Base-by-base conservation (phyloP, 2,329 filamentous ascomycete genomes). In the Rhynchosporium graminicola region DNA sequence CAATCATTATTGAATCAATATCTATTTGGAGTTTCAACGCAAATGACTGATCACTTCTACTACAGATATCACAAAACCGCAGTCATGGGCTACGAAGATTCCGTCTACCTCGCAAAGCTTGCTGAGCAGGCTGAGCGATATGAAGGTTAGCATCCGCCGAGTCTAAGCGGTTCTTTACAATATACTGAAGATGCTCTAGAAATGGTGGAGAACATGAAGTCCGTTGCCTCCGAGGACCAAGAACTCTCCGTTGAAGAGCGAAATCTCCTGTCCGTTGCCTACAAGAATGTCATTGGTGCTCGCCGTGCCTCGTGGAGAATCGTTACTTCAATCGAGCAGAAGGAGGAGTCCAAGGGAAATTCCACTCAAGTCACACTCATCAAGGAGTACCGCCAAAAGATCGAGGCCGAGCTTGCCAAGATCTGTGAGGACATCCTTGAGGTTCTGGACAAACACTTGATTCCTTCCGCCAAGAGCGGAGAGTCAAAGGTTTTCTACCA, bases 181-280 rank as follows among this genome's bases (percentile, higher is more conserved):
- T 48, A 62, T 66, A 63, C 67, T 69, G 57, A 67, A 63, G 42
- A n/a, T 33, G 20, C 52, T 69, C 63, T 80, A 97, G 94, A 97
- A 83, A 97, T 98, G 94, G 94, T 98, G 72, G 92, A 97, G 85
- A 97, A 97, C 87, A 98, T 98, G 94, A 98, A 97, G 88, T 88
- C 91, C 72, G 94, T 97, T 75, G 94, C 94, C 75, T 93, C 90
- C 72, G 91, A 94, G 77, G 87, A 91, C 77, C 87, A 82, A 74
- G 89, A 92, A 76, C 85, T 92, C 73, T 89, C 88, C 69, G 92
- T 97, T 72, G 94, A 97, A 82, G 93, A 97, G 87, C 91, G 93
- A 78, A 97, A 97, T 83, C 91, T 97, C 69, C 87, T 97, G 67
- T 97, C 92, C 65, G 93, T 97, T 77, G 93, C 93, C 80, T 97